Evolutionary conservation across 2,329 filamentous ascomycete genomes (phyloP), one percentile per base, ranked within the genome.

Genomic region (Cercospora sesami): DNA sequence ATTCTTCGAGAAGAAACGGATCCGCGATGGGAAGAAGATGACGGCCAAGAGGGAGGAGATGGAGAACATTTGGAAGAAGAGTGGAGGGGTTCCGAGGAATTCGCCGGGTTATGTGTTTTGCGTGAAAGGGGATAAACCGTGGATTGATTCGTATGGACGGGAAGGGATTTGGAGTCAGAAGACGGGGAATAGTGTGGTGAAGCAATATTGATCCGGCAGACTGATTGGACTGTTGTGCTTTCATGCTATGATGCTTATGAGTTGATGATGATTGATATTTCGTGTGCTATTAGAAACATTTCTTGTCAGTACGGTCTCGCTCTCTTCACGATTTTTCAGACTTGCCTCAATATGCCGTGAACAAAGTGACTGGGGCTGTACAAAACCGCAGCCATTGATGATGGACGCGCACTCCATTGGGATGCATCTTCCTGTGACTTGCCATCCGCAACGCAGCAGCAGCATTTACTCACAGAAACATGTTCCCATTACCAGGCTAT

Each of bases 1-100:
- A 21, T 87, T 83, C 75, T 89, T 89, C 72, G 86, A 89, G 78
- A 89, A 88, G 79, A 69, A 84, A 71, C 78, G 86, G 16, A 76
- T 88, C 64, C 81, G 81, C 72, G 79, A 85, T 63, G 78, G 79
- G 0, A 86, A 86, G 75, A 78, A 82, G 57, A 88, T 88, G 55
- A 31, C 33, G 10, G 60, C 39, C 23, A 67, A 67, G 62, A 51
- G 60, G 39, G 30, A 60, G 45, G 51, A 68, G 57, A 53, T 65
- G 48, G 63, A 66, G 45, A 39, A 63, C n/a, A 51, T 64, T 18
- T 64, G 48, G 48, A 28, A 53, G 14, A 10, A 23, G 12, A 53
- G 23, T 14, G 48, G 62, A 16, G 39, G 36, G 39, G 30, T 18
- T 59, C 64, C 30, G 48, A 69, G 61, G 53, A 53, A 26, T n/a